Conservation (phyloP, 164 flowering plant genomes). For the Berberis thunbergii region DNA sequence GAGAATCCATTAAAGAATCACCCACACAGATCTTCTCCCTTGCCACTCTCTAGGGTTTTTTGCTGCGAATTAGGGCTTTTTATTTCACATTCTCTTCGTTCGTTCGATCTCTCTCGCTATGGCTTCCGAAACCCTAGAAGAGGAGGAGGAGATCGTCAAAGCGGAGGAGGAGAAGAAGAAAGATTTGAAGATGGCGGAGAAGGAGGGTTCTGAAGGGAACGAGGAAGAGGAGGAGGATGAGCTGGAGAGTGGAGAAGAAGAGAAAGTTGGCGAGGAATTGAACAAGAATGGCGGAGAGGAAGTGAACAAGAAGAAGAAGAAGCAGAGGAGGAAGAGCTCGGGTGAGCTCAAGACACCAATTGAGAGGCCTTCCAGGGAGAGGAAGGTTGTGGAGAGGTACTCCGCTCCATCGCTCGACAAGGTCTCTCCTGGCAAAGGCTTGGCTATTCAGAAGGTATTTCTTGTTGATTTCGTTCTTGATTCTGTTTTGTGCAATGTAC, state of each 20-base stretch:
- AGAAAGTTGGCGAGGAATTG: too few species aligned
- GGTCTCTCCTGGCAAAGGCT: constrained; percentile 22
- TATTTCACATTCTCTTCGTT: too few species aligned
- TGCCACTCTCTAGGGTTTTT: too few species aligned
- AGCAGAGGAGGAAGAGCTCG: neutral
- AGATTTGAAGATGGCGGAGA: constrained; percentile 1
- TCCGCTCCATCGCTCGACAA: constrained; percentile 27
- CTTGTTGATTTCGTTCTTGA: too few species aligned
- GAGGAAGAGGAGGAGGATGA: too few species aligned
- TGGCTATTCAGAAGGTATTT: constrained; percentile 62
- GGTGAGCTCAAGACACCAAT: constrained; percentile 7
- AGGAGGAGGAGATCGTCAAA: constrained; percentile 7
- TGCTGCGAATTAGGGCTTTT: too few species aligned
- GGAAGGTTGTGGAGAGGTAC: constrained; percentile 67
- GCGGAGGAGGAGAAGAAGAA: constrained; percentile 3
- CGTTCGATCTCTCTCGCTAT: neutral
- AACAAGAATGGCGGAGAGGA: too few species aligned
- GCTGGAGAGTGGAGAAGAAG: too few species aligned
- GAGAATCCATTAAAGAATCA: too few species aligned
- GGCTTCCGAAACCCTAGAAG: constrained; percentile 29
- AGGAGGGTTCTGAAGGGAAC: too few species aligned
- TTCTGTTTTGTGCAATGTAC: neutral
- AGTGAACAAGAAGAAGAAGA: constrained; percentile 12
- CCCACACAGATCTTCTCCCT: too few species aligned
- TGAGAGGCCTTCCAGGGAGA: constrained; percentile 30